Evolutionary conservation across 2,329 filamentous ascomycete species (phyloP).

Genomic region (Fusarium avenaceum): DNA sequence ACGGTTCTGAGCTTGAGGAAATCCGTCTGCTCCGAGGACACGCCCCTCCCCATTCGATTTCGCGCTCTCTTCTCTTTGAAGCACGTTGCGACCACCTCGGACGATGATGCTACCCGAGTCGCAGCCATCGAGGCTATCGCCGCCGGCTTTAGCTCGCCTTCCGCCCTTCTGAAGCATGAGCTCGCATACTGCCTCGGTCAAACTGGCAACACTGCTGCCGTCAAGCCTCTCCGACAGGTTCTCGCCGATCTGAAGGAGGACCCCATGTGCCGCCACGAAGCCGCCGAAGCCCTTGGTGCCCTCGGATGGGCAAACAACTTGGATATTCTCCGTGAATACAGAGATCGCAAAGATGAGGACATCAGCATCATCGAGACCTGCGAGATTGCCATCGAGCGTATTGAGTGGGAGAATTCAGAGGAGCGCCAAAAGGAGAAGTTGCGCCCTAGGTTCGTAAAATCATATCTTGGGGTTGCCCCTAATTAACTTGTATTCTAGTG

Average conservation of each 20-base stretch:
- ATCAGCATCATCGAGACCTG: slow-evolving; percentile 94
- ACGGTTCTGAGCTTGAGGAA: slow-evolving; percentile 76
- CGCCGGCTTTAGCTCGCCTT: slow-evolving; percentile 85
- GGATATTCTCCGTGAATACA: slow-evolving; percentile 77
- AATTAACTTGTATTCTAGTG: slow-evolving; percentile 67
- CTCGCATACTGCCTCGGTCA: slow-evolving; percentile 97
- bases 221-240: slow-evolving; percentile 78
- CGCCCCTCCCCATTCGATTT: slow-evolving; percentile 89
- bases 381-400: slow-evolving; percentile 94
- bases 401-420: slow-evolving; percentile 90
- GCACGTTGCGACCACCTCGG: slow-evolving; percentile 80
- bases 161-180: slow-evolving; percentile 94
- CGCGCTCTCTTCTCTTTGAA: slow-evolving; percentile 98
- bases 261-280: slow-evolving; percentile 95
- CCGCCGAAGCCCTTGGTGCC: slow-evolving; percentile 93
- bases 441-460: slow-evolving; percentile 76
- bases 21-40: slow-evolving; percentile 82
- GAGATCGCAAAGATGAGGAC: slow-evolving; percentile 81
- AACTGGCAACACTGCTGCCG: slow-evolving; percentile 81
- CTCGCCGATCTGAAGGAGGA: slow-evolving; percentile 86
- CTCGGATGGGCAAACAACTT: slow-evolving; percentile 82
- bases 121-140: slow-evolving; percentile 84
- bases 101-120: slow-evolving; percentile 69
- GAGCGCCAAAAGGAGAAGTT: slow-evolving; percentile 80
- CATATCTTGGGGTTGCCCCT: slow-evolving; percentile 37